Evolutionary conservation across 1,284 basidiomycete genomes (phyloP).

Genomic region (Bondarzewia mesenterica): DNA sequence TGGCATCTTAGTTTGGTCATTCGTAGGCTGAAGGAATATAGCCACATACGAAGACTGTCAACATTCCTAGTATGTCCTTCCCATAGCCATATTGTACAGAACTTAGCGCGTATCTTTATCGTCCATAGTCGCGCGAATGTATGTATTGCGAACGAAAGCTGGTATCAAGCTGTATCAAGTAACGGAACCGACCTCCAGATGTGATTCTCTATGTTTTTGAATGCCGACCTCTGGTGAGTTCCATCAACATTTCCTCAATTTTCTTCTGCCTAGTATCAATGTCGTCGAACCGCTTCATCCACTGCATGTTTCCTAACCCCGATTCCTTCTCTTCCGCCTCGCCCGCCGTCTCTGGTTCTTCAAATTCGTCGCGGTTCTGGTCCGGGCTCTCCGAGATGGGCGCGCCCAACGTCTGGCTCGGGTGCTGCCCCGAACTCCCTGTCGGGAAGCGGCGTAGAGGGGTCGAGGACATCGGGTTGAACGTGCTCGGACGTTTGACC

Average conservation of each 20-base stretch:
- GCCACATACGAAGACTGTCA: too few relatives aligned
- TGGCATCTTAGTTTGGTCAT: too few relatives aligned
- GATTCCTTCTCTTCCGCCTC: constrained; percentile 29
- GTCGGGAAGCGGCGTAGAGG: constrained; percentile 18
- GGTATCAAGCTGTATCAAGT: too few relatives aligned
- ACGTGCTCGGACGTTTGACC: constrained; percentile 14
- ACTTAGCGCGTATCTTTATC: too few relatives aligned
- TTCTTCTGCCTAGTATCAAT: constrained; percentile 58
- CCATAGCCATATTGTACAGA: too few relatives aligned
- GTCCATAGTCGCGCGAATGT: too few relatives aligned
- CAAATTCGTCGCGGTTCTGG: constrained; percentile 9
- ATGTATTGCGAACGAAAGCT: too few relatives aligned
- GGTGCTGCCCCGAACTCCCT: constrained; percentile 13
- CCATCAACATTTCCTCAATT: constrained; percentile 52
- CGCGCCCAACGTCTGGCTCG: constrained; percentile 15
- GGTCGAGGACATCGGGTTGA: constrained; percentile 3
- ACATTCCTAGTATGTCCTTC: too few relatives aligned
- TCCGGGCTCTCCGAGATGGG: constrained; percentile 27
- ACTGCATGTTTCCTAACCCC: constrained; percentile 19
- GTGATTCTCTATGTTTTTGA: too few relatives aligned
- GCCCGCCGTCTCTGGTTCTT: constrained; percentile 29
- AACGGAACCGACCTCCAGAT: too few relatives aligned
- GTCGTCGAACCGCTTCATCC: constrained; percentile 37
- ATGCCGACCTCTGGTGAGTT: constrained; percentile 12
- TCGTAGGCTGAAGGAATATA: too few relatives aligned